These are phyloP conservation scores for Centaurea solstitialis DNA, from an alignment of 129 eudicot genomes.

Conservation along the genomic window DNA sequence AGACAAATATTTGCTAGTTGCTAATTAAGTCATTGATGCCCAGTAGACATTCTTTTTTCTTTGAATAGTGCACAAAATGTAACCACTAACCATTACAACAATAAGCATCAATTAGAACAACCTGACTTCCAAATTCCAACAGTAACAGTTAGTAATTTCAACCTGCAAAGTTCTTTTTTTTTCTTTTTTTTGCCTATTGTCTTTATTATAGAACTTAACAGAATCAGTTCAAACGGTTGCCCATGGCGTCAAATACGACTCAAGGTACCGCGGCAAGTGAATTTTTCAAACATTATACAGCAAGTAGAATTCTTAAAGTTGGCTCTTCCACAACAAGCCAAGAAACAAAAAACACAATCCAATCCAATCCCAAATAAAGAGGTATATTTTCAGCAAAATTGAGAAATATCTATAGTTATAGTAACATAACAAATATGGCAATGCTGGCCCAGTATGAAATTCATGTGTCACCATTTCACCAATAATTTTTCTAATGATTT, in stretches of 20 bases:
- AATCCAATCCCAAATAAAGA: background rate
- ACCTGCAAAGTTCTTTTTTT: background rate
- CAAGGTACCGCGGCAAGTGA: background rate
- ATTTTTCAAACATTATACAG: background rate
- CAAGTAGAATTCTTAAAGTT: background rate
- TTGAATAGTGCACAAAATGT: background rate
- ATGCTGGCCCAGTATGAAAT: background rate
- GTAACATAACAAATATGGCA: conserved; percentile 7
- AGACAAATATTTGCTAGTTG: conserved; percentile 1
- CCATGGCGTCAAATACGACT: background rate
- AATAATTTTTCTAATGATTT: background rate
- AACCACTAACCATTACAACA: background rate
- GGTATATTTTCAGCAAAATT: background rate
- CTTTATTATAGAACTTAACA: background rate
- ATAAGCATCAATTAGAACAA: conserved; percentile 1
- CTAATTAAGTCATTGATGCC: background rate
- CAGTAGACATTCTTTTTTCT: background rate
- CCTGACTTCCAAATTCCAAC: background rate
- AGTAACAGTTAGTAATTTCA: background rate
- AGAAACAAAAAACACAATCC: background rate
- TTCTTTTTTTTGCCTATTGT: no score
- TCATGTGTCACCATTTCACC: conserved; percentile 9
- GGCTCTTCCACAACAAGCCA: background rate
- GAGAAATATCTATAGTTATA: background rate
- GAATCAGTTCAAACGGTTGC: background rate